Evolutionary conservation across 139 green algal genomes (phyloP).

Genomic region (Volvox africanus): DNA sequence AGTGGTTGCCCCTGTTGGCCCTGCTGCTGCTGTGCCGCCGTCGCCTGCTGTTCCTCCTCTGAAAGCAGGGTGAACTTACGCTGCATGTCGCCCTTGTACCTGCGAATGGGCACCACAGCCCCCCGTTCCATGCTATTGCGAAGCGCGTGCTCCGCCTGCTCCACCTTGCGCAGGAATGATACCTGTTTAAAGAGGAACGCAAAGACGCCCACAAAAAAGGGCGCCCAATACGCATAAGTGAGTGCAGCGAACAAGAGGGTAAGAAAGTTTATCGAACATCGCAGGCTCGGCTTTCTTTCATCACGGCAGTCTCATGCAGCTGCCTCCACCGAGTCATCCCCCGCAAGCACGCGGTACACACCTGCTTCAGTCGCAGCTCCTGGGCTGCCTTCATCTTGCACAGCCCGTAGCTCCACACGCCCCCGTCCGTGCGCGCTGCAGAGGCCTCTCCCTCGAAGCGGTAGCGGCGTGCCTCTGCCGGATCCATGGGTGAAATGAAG

Average conservation of each 20-base stretch:
- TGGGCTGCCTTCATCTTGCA: neutral
- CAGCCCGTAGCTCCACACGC: conserved; percentile 46
- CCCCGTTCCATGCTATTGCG: conserved; percentile 11
- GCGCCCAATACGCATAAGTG: too few species aligned
- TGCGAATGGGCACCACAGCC: conserved; percentile 9
- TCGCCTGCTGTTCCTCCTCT: neutral
- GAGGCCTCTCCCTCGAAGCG: neutral
- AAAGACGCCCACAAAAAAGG: too few species aligned
- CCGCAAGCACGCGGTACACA: neutral
- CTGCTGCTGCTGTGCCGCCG: neutral
- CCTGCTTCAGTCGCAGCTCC: conserved; percentile 26
- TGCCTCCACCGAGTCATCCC: neutral
- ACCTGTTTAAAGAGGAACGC: neutral
- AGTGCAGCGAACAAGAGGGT: too few species aligned
- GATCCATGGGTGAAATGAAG: conserved; percentile 33
- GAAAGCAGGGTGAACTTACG: neutral
- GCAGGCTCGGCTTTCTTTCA: too few species aligned
- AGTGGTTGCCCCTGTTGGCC: neutral
- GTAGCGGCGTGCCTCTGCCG: neutral
- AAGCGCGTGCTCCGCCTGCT: conserved; percentile 45
- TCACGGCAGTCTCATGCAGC: too few species aligned
- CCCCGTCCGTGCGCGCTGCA: neutral
- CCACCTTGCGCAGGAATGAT: conserved; percentile 49
- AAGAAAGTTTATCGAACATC: too few species aligned
- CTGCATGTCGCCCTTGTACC: conserved; percentile 38